Conservation (phyloP, 306 rosid genomes). For the Casuarina equisetifolia region DNA sequence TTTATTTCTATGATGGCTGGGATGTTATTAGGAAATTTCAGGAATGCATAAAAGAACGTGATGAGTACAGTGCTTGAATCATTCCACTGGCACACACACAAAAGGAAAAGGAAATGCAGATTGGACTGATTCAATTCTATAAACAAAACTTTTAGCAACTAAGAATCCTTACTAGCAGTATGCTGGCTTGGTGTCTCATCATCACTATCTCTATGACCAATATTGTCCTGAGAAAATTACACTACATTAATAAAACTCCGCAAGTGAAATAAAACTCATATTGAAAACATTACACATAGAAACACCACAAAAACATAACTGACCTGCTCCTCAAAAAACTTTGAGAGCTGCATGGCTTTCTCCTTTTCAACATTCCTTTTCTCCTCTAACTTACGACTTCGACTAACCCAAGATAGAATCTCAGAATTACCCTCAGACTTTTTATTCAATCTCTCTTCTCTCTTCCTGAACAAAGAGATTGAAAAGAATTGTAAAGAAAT, state of each 20-base stretch:
- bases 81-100: background rate
- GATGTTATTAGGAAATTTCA: slow-evolving; percentile 6
- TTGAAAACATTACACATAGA: slow-evolving; percentile 15
- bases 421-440: slow-evolving; percentile 68
- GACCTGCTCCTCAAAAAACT: slow-evolving; percentile 92
- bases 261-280: slow-evolving; percentile 6
- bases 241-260: slow-evolving; percentile 19
- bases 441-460: slow-evolving; percentile 71
- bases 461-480: slow-evolving; percentile 52
- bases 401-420: slow-evolving; percentile 75
- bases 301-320: slow-evolving; percentile 12
- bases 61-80: background rate
- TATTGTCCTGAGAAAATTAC: slow-evolving; percentile 66
- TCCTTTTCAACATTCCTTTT: slow-evolving; percentile 55
- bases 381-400: slow-evolving; percentile 76
- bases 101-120: background rate
- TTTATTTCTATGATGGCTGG: background rate
- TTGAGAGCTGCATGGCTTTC: slow-evolving; percentile 79
- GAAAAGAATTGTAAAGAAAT: background rate
- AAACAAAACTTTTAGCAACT: background rate
- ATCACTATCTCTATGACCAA: slow-evolving; percentile 76
- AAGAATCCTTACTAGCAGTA: slow-evolving; percentile 44
- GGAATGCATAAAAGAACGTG: background rate
- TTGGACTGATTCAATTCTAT: background rate
- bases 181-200: slow-evolving; percentile 57